Conservation (phyloP, 2,329 filamentous ascomycete genomes). For the Coleophoma crateriformis region DNA sequence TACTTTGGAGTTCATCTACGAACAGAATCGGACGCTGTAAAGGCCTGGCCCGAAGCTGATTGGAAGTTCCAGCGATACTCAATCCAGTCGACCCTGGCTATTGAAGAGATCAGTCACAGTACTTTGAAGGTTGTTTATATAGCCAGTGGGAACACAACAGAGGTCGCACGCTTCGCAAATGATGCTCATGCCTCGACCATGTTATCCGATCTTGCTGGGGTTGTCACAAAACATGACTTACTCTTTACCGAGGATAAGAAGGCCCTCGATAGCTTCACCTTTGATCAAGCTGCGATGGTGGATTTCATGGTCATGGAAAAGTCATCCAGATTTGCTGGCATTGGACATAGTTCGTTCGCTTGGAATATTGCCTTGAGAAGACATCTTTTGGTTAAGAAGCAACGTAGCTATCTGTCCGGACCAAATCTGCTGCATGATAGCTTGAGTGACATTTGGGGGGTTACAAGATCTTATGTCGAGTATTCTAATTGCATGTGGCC, state of each 20-base stretch:
- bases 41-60: conserved; percentile 8
- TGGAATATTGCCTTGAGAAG: conserved; percentile 39
- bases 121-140: conserved; percentile 8
- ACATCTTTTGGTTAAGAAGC: background rate
- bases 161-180: conserved; percentile 1
- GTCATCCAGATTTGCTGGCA: conserved; percentile 33
- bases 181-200: background rate
- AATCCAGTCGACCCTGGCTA: conserved; percentile 5
- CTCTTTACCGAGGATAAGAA: conserved; percentile 27
- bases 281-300: conserved; percentile 39
- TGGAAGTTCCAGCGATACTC: conserved; percentile 9
- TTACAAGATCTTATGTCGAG: background rate
- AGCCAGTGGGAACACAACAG: conserved; percentile 6
- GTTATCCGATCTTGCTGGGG: conserved; percentile 4
- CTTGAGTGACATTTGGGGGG: background rate
- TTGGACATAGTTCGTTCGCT: conserved; percentile 37
- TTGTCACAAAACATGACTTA: conserved; percentile 31
- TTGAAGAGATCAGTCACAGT: conserved; percentile 4
- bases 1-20: conserved; percentile 15
- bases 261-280: conserved; percentile 29
- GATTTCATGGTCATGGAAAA: conserved; percentile 41
- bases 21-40: conserved; percentile 9
- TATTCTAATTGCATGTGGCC: background rate
- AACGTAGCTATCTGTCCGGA: background rate
- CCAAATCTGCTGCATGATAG: background rate